Evolutionary conservation across 2,329 filamentous ascomycete genomes (phyloP).

Genomic region (Epichloe sibirici): DNA sequence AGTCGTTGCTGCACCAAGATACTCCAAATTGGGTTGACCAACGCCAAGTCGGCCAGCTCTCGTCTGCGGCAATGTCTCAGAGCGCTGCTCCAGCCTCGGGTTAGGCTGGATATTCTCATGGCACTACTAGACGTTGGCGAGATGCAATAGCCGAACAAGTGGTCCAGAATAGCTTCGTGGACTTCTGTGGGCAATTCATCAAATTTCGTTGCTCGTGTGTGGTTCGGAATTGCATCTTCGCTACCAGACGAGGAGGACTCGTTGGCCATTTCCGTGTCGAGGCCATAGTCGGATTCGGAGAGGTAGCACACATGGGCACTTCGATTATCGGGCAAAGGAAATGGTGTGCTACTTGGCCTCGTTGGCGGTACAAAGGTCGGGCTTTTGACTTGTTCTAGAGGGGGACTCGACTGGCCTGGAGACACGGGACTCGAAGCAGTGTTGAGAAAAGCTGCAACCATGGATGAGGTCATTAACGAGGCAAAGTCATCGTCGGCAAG

Average conservation of each 20-base stretch:
- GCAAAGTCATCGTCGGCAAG: slow-evolving; percentile 21
- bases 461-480: slow-evolving; percentile 25
- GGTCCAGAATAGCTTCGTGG: slow-evolving; percentile 59
- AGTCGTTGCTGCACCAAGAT: slow-evolving; percentile 57
- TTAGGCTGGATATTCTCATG: slow-evolving; percentile 38
- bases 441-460: slow-evolving; percentile 23
- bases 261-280: slow-evolving; percentile 6
- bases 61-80: slow-evolving; percentile 55
- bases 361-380: slow-evolving; percentile 21
- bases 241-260: slow-evolving; percentile 8
- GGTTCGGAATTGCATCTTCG: slow-evolving; percentile 9
- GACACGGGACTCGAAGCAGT: slow-evolving; percentile 42
- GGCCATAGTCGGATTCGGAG: slow-evolving; percentile 12
- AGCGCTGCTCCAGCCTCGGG: slow-evolving; percentile 50
- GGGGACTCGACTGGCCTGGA: slow-evolving; percentile 40
- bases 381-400: slow-evolving; percentile 34
- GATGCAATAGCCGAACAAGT: slow-evolving; percentile 56
- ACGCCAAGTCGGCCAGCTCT: slow-evolving; percentile 52
- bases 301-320: slow-evolving; percentile 17
- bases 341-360: slow-evolving; percentile 48
- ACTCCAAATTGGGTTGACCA: slow-evolving; percentile 53
- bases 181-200: slow-evolving; percentile 54
- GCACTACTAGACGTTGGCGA: slow-evolving; percentile 47
- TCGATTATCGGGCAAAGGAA: slow-evolving; percentile 41
- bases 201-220: slow-evolving; percentile 23